These are phyloP conservation scores for Cryptosporidium muris DNA, from an alignment of 169 alveolate species.

Conservation along the genomic window DNA sequence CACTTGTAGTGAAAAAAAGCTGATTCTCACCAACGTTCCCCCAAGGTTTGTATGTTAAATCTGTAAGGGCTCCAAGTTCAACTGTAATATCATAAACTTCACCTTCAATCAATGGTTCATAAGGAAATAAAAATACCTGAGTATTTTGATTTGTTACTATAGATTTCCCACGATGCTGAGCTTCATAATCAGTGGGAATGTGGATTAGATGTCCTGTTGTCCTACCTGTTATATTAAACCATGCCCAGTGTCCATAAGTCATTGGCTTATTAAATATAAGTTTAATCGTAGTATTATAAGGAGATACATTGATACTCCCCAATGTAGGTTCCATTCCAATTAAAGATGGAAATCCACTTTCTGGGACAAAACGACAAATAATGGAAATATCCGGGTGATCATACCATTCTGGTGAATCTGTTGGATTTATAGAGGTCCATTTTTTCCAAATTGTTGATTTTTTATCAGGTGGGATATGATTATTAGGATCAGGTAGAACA, in stretches of 20 bases:
- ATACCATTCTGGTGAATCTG: conserved; percentile 70
- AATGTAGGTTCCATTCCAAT: conserved; percentile 71
- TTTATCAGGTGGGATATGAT: conserved; percentile 58
- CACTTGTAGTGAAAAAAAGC: conserved; percentile 64
- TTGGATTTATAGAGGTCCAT: conserved; percentile 74
- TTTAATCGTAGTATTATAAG: conserved; percentile 58
- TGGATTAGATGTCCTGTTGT: conserved; percentile 46
- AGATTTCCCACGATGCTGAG: conserved; percentile 24
- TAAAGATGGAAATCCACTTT: conserved; percentile 73
- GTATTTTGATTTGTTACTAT: conserved; percentile 54
- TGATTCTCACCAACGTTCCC: conserved; percentile 74
- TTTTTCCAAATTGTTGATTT: conserved; percentile 55
- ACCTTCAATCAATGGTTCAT: conserved; percentile 72
- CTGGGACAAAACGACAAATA: conserved; percentile 68
- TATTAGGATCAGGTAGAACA: conserved; percentile 58
- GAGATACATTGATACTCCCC: conserved; percentile 67
- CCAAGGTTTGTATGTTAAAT: conserved; percentile 79
- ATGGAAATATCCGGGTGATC: conserved; percentile 71
- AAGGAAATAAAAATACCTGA: conserved; percentile 34
- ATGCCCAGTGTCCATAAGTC: conserved; percentile 78
- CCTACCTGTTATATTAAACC: conserved; percentile 72
- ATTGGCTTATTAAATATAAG: conserved; percentile 75
- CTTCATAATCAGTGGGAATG: conserved; percentile 68
- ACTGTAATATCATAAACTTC: conserved; percentile 74
- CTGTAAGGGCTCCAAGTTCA: conserved; percentile 77